These are phyloP conservation scores for Dalbergia cochinchinensis DNA, from an alignment of 306 rosid species.

Conservation along the genomic window DNA sequence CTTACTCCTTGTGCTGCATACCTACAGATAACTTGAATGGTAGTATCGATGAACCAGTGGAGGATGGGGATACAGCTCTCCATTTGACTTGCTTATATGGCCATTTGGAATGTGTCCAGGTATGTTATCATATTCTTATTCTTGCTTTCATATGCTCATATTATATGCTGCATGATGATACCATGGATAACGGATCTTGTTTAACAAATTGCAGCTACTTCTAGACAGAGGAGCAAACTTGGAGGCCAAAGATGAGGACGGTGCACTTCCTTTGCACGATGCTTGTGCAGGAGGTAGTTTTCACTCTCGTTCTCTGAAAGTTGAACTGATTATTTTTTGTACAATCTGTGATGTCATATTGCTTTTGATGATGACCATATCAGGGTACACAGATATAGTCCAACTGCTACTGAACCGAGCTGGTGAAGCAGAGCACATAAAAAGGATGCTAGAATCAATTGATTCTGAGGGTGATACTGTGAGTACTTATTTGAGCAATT, in stretches of 20 bases:
- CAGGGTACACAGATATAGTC: conserved; percentile 81
- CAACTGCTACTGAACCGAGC: conserved; percentile 73
- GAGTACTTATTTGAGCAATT: conserved; percentile 49
- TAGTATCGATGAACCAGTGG: conserved; percentile 84
- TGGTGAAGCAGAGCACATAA: conserved; percentile 55
- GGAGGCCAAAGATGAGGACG: conserved; percentile 84
- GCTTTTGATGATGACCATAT: conserved; percentile 20
- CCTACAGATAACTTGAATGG: conserved; percentile 75
- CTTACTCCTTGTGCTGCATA: conserved; percentile 23
- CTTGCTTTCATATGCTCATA: neutral
- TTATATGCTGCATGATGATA: neutral
- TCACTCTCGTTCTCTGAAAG: neutral
- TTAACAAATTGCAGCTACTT: conserved; percentile 65
- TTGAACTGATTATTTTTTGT: neutral
- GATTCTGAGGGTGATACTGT: conserved; percentile 96
- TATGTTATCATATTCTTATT: conserved; percentile 30
- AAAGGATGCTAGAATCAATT: conserved; percentile 82
- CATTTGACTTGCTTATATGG: conserved; percentile 95
- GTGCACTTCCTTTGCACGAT: conserved; percentile 92
- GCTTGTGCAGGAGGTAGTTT: conserved; percentile 93
- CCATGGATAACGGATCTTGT: conserved; percentile 33
- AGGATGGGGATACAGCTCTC: conserved; percentile 94
- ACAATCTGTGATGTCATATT: neutral
- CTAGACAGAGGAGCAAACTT: conserved; percentile 84
- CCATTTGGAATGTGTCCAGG: conserved; percentile 77